These are phyloP conservation scores for Kitagawia praeruptora DNA, from an alignment of 129 eudicot species.

Conservation along the genomic window DNA sequence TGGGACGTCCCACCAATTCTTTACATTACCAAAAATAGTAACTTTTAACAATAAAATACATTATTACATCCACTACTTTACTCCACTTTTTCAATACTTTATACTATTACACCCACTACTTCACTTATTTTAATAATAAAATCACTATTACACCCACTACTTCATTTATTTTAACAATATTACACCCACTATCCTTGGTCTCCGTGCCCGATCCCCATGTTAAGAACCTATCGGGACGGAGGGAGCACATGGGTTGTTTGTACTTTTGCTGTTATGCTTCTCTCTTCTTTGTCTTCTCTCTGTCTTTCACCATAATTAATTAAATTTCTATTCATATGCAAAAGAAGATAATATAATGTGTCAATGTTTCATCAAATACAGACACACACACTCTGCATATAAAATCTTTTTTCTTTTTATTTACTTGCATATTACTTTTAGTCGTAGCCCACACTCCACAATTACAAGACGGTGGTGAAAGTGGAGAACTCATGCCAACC, in stretches of 20 bases:
- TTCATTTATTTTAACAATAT: too few species aligned
- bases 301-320: background rate
- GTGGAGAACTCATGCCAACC: background rate
- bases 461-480: background rate
- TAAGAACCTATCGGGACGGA: too few species aligned
- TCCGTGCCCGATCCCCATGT: too few species aligned
- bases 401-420: background rate
- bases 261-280: background rate
- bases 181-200: too few species aligned
- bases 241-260: constrained; percentile 3
- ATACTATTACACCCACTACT: too few species aligned
- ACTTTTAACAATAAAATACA: too few species aligned
- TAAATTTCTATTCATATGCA: background rate
- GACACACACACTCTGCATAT: background rate
- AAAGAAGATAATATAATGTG: background rate
- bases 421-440: background rate
- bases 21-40: too few species aligned
- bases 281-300: constrained; percentile 9
- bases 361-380: background rate
- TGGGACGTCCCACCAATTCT: too few species aligned
- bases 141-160: too few species aligned
- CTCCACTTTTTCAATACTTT: too few species aligned
- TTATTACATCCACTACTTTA: too few species aligned
- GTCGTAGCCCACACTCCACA: background rate
- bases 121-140: too few species aligned